A percentile compares a stretch with the other conserved stretches of the same genome.
Conservation (phyloP, 108 stramenopile genomes). For the Nitzschia putrida region DNA sequence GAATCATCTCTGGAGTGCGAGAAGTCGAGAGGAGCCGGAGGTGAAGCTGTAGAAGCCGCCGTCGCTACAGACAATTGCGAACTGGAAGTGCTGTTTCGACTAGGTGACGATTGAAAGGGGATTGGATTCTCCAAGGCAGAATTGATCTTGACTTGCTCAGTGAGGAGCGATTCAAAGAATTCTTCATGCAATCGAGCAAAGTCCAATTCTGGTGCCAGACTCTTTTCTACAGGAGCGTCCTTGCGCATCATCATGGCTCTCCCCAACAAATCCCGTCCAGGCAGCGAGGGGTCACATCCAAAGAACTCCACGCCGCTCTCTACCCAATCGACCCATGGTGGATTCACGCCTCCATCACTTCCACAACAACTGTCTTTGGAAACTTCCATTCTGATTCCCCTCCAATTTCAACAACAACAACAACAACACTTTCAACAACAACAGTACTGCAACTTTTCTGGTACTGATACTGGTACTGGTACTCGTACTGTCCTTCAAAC, state of each 20-base stretch:
- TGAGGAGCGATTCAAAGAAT: slow-evolving; percentile 49
- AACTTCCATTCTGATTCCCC: no score
- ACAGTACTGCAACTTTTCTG: no score
- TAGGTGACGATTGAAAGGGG: neutral
- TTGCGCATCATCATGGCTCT: slow-evolving; percentile 20
- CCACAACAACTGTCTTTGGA: neutral
- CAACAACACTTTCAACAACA: no score
- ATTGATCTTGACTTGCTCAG: slow-evolving; percentile 21
- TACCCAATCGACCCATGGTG: slow-evolving; percentile 40
- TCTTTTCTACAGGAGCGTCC: neutral
- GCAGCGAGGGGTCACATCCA: slow-evolving; percentile 25
- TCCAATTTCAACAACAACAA: no score
- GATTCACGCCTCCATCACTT: neutral
- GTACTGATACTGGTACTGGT: no score
- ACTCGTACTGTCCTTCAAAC: no score
- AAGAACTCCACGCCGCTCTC: slow-evolving; percentile 41
- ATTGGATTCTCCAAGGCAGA: no score
- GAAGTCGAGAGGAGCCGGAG: neutral
- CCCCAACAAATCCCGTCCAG: slow-evolving; percentile 4
- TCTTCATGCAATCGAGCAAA: slow-evolving; percentile 48
- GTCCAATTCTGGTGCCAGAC: slow-evolving; percentile 18
- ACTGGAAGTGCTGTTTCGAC: no score
- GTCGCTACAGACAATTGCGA: neutral
- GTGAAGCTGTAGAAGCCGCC: neutral
- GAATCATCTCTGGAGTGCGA: slow-evolving; percentile 3